These are phyloP conservation scores for Talaromyces sp. DNA, from an alignment of 2,329 filamentous ascomycete species.

Conservation along the genomic window DNA sequence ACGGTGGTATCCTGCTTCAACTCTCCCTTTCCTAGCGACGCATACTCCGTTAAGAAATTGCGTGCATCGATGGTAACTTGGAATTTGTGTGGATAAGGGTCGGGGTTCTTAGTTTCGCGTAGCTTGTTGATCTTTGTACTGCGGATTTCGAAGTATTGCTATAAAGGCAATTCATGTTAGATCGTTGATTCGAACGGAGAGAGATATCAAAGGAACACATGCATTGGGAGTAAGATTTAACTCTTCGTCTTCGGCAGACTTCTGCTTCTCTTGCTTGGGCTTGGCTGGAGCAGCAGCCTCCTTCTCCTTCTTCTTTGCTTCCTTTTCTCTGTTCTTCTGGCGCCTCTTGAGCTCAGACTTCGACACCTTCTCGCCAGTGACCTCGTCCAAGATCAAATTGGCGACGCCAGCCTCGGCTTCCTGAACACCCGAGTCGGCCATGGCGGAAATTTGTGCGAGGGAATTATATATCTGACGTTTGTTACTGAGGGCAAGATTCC, in stretches of 20 bases:
- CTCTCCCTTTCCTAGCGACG: constrained; percentile 79
- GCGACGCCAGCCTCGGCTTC: constrained; percentile 50
- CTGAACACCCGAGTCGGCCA: constrained; percentile 39
- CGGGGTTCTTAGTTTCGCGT: constrained; percentile 65
- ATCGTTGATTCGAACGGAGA: too few species aligned
- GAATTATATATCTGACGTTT: background rate
- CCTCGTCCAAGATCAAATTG: constrained; percentile 82
- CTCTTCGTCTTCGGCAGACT: constrained; percentile 60
- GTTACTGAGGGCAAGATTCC: background rate
- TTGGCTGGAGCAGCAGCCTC: constrained; percentile 61
- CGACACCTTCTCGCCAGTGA: constrained; percentile 81
- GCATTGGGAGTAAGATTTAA: constrained; percentile 69
- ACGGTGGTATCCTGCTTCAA: constrained; percentile 68
- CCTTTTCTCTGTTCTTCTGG: constrained; percentile 82
- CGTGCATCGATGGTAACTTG: constrained; percentile 75
- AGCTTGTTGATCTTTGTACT: constrained; percentile 75
- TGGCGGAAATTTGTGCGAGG: constrained; percentile 20
- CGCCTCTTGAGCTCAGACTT: constrained; percentile 92
- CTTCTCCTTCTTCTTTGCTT: constrained; percentile 84
- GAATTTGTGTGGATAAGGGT: constrained; percentile 94
- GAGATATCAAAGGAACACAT: constrained; percentile 15
- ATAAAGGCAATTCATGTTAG: constrained; percentile 8
- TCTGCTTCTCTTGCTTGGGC: constrained; percentile 59
- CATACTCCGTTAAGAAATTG: constrained; percentile 73
- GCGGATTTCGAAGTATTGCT: constrained; percentile 96